Evolutionary conservation across 1,284 basidiomycete genomes (phyloP), one percentile per base, ranked within the genome.

Genomic region (Melampsora occidentalis): DNA sequence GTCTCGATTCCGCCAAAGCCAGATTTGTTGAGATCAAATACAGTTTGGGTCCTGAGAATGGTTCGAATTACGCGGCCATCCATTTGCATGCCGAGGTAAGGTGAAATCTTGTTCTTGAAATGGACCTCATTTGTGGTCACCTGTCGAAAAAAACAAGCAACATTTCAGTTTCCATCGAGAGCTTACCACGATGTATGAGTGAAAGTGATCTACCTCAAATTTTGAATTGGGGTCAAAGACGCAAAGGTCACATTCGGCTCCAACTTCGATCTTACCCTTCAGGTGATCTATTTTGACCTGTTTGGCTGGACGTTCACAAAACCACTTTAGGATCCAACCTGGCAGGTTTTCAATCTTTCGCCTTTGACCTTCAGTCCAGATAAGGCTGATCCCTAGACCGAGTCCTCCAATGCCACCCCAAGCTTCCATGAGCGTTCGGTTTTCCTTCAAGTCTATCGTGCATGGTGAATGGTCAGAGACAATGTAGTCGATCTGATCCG

Each of bases 401-500:
- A 97, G 86, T 3, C 91, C 90, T 77, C 90, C 90, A 78, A 97
- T 92, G 0, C 94, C 94, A 70, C 94, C 94, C 94, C 94, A 97
- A 0, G 94, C 93, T 25, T 85, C 83, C 90, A 95, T 91, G 78
- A 96, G 87, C 81, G 93, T 87, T 1, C 92, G 90, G 61, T 87
- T 86, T 78, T 87, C 87, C 85, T 97, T 97, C 78, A 97, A 84
- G 80, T 90, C 88, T 35, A 88, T 86, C 14, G 91, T 86, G 83
- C 94, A 97, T 14, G 94, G 94, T 79, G 91, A 93, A 82, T 97
- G 94, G 84, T 97, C 94, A 68, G 92, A 94, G 18, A 97, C 93
- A 72, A 97, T 88, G 81, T 88, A 94, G 83, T 95, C 91, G 79
- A 97, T 93, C 49, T 89, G 86, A 2, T 91, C 93, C 69, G 90